A percentile compares a stretch with the other conserved stretches of the same genome.
phyloP scores from a whole-genome alignment of 495 filamentous ascomycete genomes.

The Cercophora newfieldiana region DNA sequence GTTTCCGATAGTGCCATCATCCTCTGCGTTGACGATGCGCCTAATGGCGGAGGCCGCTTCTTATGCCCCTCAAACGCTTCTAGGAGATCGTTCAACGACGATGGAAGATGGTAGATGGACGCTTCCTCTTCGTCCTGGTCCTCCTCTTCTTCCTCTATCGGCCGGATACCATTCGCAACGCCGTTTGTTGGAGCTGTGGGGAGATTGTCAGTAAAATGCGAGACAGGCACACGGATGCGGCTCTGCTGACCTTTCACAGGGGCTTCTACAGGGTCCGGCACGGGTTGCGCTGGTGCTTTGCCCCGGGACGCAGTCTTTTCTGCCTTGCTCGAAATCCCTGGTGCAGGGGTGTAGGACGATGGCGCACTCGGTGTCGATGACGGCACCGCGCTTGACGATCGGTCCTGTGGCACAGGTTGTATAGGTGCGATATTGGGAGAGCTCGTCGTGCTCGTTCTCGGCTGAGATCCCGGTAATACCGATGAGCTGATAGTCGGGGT shows the following conservation, averaged over 20 bases:
- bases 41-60: slow-evolving; percentile 56
- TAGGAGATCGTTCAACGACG: slow-evolving; percentile 83
- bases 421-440: slow-evolving; percentile 43
- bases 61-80: slow-evolving; percentile 87
- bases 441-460: slow-evolving; percentile 45
- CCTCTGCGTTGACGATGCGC: slow-evolving; percentile 64
- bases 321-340: slow-evolving; percentile 22
- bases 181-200: slow-evolving; percentile 56
- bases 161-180: slow-evolving; percentile 49
- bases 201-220: slow-evolving; percentile 26
- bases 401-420: slow-evolving; percentile 45
- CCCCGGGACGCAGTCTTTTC: slow-evolving; percentile 37
- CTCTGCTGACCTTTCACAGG: slow-evolving; percentile 20
- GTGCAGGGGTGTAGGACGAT: slow-evolving; percentile 17
- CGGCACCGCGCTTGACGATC: slow-evolving; percentile 24
- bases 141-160: slow-evolving; percentile 41
- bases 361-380: slow-evolving; percentile 26
- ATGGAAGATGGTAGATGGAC: slow-evolving; percentile 92
- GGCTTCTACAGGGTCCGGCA: slow-evolving; percentile 17
- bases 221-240: background rate
- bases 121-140: slow-evolving; percentile 73
- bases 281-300: slow-evolving; percentile 39
- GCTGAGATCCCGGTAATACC: slow-evolving; percentile 47
- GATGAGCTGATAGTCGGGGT: slow-evolving; percentile 42
- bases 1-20: slow-evolving; percentile 71